Evolutionary conservation across 768 basidiomycete species (phyloP).

Genomic region (Suillus fuscotomentosus): DNA sequence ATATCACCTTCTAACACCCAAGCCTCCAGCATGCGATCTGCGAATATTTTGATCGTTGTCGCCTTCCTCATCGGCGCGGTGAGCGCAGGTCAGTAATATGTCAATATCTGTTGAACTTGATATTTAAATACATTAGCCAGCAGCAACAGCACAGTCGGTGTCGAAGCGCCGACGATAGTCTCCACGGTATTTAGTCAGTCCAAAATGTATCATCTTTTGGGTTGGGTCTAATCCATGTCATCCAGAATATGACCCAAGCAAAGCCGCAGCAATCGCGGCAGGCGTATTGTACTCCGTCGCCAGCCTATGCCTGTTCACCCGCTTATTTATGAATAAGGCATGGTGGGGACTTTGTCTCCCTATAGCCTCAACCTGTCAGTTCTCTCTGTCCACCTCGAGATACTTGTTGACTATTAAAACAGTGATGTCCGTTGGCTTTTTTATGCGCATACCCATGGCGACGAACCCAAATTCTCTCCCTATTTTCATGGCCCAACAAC

Average conservation of each 20-base stretch:
- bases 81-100: neutral
- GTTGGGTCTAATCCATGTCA: neutral
- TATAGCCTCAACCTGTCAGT: conserved; percentile 24
- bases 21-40: neutral
- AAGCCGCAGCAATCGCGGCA: conserved; percentile 20
- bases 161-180: neutral
- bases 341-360: conserved; percentile 35
- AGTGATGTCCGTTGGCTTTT: conserved; percentile 23
- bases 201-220: too few species aligned
- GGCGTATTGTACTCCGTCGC: conserved; percentile 19
- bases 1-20: neutral
- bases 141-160: neutral
- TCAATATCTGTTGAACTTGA: neutral
- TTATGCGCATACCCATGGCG: conserved; percentile 17
- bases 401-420: neutral
- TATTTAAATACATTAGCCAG: neutral
- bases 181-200: neutral
- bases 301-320: conserved; percentile 13
- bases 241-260: conserved; percentile 25
- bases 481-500: conserved; percentile 15
- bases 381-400: too few species aligned
- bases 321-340: conserved; percentile 18
- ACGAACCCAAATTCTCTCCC: conserved; percentile 19
- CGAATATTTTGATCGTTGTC: neutral
- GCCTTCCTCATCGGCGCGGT: neutral